Evolutionary conservation across 345 rosid genomes (phyloP).

Genomic region (Sapria himalayana): DNA sequence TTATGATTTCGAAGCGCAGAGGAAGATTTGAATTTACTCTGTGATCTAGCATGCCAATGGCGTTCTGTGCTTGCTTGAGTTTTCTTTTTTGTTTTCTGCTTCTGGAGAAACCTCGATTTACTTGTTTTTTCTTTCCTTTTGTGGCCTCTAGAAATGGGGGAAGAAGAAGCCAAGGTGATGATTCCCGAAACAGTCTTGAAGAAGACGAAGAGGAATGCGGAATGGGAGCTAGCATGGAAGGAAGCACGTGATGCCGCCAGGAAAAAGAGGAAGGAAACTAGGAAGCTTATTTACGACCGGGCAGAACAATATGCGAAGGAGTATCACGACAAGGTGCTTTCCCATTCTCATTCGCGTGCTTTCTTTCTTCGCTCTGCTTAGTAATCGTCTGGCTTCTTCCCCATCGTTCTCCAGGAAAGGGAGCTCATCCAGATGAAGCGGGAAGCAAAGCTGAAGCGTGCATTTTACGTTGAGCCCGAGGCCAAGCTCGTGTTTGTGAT

Average conservation of each 20-base stretch:
- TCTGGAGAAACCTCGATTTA: neutral
- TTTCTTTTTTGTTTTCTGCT: neutral
- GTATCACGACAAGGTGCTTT: conserved; percentile 29
- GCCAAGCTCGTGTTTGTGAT: conserved; percentile 63
- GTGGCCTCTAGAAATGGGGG: conserved; percentile 26
- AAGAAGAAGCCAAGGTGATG: conserved; percentile 23
- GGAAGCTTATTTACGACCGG: conserved; percentile 33
- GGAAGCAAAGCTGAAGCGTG: conserved; percentile 72
- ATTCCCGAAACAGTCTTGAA: conserved; percentile 64
- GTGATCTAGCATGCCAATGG: too few species aligned
- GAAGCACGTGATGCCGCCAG: conserved; percentile 21
- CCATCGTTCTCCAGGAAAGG: conserved; percentile 19
- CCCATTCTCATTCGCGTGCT: neutral
- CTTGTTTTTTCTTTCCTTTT: neutral
- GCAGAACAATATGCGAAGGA: conserved; percentile 41
- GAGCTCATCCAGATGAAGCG: conserved; percentile 52
- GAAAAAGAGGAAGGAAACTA: conserved; percentile 33
- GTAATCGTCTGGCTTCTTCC: neutral
- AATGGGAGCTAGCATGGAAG: conserved; percentile 38
- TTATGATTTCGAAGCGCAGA: too few species aligned
- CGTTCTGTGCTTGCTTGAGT: too few species aligned
- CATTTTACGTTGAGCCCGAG: conserved; percentile 81
- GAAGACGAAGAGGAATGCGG: conserved; percentile 61
- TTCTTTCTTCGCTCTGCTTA: neutral
- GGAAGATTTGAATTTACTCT: too few species aligned